Evolutionary conservation across 257 asterid species (phyloP), one percentile per base, ranked within the genome.

Genomic region (Lithospermum erythrorhizon): DNA sequence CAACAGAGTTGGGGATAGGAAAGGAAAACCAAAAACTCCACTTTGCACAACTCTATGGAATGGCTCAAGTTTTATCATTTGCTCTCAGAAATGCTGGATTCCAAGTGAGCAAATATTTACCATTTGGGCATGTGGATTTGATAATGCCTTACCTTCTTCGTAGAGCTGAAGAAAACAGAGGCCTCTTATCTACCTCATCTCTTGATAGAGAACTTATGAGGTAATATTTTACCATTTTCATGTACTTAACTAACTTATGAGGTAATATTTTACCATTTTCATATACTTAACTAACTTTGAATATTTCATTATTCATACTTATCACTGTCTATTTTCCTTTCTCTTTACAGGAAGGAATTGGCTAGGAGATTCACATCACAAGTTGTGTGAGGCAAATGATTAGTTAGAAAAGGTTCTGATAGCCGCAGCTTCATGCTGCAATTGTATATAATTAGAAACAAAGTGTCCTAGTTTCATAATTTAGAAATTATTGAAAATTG

Each of bases 151-250:
- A 91, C 68, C 93, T 91, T 19, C 57, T 91, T 18, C 64, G 96
- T 61, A 79, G 98, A 74, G 98, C 95, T 5, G 98, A 91, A 62
- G 98, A 91, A 71, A 91, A 91, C 81, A 79, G 86, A 60, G 95
- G 95, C 0, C 54, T 91, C 9, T 60, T 91, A n/a, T 68, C 95
- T 37, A 64, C 90, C 24, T 79, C 98, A 0, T 57, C 73, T 1
- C 41, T 75, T 15, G 96, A 91, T 65, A 76, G 87, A 19, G 35
- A 10, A 5, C 83, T 86, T 68, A 88, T 86, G 83, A 78, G 49
- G 49, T 41, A 41, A 11, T 14, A 11, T 18, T 13, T 11, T 41
- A 0, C 14, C 49, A 41, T 13, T 41, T 11, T 14, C 49, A 41
- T n/a, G n/a, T 11, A 41, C 87, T 95, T 91, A 75, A 69, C 18